Evolutionary conservation across 306 rosid genomes (phyloP).

Genomic region (Crotalaria pallida): DNA sequence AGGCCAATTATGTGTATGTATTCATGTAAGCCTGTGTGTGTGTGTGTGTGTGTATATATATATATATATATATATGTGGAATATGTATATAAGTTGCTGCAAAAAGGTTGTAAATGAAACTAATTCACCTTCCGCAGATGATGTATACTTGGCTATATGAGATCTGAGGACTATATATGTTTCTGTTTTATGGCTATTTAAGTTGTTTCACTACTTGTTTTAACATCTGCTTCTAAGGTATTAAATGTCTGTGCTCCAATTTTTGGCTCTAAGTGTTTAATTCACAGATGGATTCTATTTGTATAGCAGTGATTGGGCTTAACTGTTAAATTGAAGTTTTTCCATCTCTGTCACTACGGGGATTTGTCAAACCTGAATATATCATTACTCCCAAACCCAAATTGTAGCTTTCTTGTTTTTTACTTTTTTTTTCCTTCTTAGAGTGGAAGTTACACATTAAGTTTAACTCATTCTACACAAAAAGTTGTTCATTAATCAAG

Average conservation of each 20-base stretch:
- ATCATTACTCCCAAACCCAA: no score
- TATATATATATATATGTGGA: not conserved
- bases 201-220: not conserved
- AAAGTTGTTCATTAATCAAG: no score
- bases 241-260: not conserved
- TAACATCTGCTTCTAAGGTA: not conserved
- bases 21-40: not conserved
- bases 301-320: not conserved
- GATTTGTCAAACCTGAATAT: not conserved
- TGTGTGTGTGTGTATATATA: not conserved
- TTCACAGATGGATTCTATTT: not conserved
- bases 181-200: not conserved
- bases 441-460: no score
- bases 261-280: not conserved
- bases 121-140: slow-evolving; percentile 1
- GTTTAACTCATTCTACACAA: no score
- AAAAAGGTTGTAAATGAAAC: slow-evolving; percentile 17
- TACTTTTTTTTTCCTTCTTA: no score
- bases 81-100: slow-evolving; percentile 26
- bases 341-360: not conserved
- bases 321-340: not conserved
- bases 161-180: slow-evolving; percentile 20
- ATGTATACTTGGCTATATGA: slow-evolving; percentile 10
- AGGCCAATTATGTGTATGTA: not conserved
- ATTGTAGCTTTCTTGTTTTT: no score